Base-by-base conservation (phyloP, 371 early-diverging fungal genomes). In the Entomophthora muscae region DNA sequence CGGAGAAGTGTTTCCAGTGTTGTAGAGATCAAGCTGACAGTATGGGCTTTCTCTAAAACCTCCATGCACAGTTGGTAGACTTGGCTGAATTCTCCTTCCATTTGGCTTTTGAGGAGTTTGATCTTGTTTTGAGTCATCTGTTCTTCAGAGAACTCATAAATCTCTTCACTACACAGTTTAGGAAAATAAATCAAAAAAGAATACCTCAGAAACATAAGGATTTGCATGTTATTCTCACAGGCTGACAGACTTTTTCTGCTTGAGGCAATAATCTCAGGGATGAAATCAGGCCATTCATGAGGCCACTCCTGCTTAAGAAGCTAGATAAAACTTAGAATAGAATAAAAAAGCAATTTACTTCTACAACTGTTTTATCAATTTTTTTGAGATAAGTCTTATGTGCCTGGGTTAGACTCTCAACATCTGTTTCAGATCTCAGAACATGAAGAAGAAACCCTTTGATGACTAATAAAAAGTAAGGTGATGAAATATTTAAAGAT, bases 251-350 rank as follows among this genome's bases (percentile, higher is more conserved):
- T 93, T 5, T 89, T 83, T 70, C 89, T 85, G 72, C 93, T 91
- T 5, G 95, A 90, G n/a, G 74, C 73, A 22, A 99, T 91, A 66
- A 99, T 88, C 72, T 99, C 99, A 26, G 94, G 88, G 66, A 99
- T 98, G 71, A 99, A 99, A 22, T 82, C 82, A 1, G 99, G 99
- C 99, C 99, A 99, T 69, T 95, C 91, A 64, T 91, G 88, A 21
- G 99, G 99, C 99, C 99, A 99, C 71, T 99, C 99, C 74, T 98
- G 96, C 75, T 99, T 99, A 64, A 99, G 76, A 55, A 99, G 93
- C 89, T 95, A 75, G 29, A 67, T 53, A 70, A 67, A 66, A 5
- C 67, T 57, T 63, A 60, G 70, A 27, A 57, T 33, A 3, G 22
- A 23, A 17, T 57, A 52, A 55, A 21, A 57, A 57, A 68, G 3